Percentiles rank a stretch among this genome's conserved stretches.
Evolutionary conservation across 768 basidiomycete species (phyloP).

Genomic region (Heimioporus sp.): DNA sequence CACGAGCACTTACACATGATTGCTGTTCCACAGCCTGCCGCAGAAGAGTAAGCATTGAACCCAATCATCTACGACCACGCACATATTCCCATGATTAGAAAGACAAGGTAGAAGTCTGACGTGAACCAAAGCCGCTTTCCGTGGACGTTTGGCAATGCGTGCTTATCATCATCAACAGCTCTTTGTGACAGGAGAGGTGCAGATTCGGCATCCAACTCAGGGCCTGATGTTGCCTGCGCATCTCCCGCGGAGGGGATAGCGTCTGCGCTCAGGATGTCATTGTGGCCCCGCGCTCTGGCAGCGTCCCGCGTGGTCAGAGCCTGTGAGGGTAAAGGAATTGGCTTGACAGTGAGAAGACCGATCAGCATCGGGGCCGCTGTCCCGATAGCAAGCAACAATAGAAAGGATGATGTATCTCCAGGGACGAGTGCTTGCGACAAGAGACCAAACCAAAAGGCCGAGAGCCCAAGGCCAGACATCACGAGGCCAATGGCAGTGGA

Average conservation of each 20-base stretch:
- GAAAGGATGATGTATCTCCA: constrained; percentile 74
- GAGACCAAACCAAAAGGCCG: constrained; percentile 85
- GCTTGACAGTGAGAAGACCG: constrained; percentile 67
- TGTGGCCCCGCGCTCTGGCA: no score
- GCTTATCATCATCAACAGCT: constrained; percentile 11
- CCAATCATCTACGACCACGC: constrained; percentile 22
- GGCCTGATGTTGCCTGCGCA: constrained; percentile 16
- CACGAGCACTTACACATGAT: constrained; percentile 58
- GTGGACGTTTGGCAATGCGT: constrained; percentile 46
- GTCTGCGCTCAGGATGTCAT: no score
- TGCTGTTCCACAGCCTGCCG: constrained; percentile 66
- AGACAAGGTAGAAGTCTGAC: constrained; percentile 65
- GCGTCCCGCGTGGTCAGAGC: no score
- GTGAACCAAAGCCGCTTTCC: constrained; percentile 51
- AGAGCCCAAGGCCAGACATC: constrained; percentile 85
- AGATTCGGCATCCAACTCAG: not conserved
- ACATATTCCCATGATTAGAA: constrained; percentile 55
- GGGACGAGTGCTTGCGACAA: constrained; percentile 70
- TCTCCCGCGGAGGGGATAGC: no score
- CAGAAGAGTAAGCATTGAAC: not conserved
- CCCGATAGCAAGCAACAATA: constrained; percentile 73
- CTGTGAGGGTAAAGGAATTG: constrained; percentile 53
- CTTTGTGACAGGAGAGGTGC: not conserved
- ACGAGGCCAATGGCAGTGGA: constrained; percentile 77
- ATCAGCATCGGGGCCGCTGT: constrained; percentile 77